Base-by-base conservation (phyloP, 202 grass and related monocot genomes). In the Carex sylvatica region DNA sequence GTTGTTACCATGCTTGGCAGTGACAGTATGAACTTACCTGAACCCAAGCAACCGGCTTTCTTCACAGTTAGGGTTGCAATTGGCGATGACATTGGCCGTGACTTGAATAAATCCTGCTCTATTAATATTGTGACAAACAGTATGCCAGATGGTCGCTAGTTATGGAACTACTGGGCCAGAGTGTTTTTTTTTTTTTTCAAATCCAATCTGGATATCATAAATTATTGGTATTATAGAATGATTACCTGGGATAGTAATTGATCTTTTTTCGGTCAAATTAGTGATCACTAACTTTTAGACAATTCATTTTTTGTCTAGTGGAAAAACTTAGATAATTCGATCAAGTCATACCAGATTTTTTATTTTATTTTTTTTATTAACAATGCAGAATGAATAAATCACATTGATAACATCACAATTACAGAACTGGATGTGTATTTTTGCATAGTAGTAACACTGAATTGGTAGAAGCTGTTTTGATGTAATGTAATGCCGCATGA, bases 41-140 rank as follows among this genome's bases (percentile, higher is more conserved):
- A 87, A 64, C 91, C 91, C 35, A 90, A 90, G n/a, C 65, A 90
- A 3, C 91, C 88, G 49, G 84, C 91, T 68, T 88, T 88, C 81
- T 92, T 88, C 88, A 80, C 61, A 40, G 15, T 87, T 16, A 87
- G 86, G 51, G 75, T 61, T 0, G 59, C 66, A 65, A 54, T 76
- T 60, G 64, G 36, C 16, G 0, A 49, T 73, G 36, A 47, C 33
- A 72, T 46, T 10, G 11, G n/a, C 7, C 30, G 0, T n/a, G 73
- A 77, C 52, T 49, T 33, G 23, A 56, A 77, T 77, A 51, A 51
- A 77, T 58, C 73, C 0, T 16, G 47, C 19, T 77, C 73, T 16
- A 4, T 77, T 58, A 77, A 77, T 33, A 77, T 35, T 13, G 8
- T 77, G 26, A 58, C 73, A 58, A 55, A 54, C 14, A 77, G 72